Conservation (phyloP, 2,329 filamentous ascomycete species). For the Clarireedia homoeocarpa region DNA sequence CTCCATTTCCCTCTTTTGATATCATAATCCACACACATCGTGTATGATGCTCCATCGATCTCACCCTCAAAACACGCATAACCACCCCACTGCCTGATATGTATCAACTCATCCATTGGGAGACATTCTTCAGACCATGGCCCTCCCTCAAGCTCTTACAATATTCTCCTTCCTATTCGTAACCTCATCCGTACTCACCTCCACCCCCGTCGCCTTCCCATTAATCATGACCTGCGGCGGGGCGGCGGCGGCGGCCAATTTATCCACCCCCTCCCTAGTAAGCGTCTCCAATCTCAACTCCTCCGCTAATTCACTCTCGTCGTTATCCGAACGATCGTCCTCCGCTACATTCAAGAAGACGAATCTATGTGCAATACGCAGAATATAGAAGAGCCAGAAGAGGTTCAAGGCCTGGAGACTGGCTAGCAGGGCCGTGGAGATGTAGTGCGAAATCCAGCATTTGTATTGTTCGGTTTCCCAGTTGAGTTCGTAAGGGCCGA, state of each 20-base stretch:
- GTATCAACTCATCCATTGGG: too few species aligned
- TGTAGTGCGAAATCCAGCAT: constrained; percentile 59
- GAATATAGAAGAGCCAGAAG: constrained; percentile 73
- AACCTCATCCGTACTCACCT: constrained; percentile 8
- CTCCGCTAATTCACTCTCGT: constrained; percentile 34
- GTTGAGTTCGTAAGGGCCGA: constrained; percentile 67
- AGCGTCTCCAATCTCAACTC: constrained; percentile 12
- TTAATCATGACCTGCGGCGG: constrained; percentile 8
- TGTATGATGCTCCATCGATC: too few species aligned
- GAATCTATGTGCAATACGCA: constrained; percentile 66
- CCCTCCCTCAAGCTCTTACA: too few species aligned
- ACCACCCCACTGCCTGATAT: too few species aligned
- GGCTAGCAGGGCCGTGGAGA: constrained; percentile 57
- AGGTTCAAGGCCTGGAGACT: constrained; percentile 66
- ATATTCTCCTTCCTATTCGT: constrained; percentile 13
- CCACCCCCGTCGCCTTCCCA: constrained; percentile 8
- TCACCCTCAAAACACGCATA: too few species aligned
- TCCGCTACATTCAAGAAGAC: constrained; percentile 50
- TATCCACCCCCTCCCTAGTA: neutral
- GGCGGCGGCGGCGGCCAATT: neutral
- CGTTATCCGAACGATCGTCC: constrained; percentile 67
- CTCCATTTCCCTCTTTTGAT: too few species aligned
- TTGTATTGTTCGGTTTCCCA: constrained; percentile 74
- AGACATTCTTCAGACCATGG: too few species aligned
- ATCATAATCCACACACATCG: too few species aligned